Evolutionary conservation across 2,329 filamentous ascomycete species (phyloP).

Genomic region (Harringtonia aguacate): DNA sequence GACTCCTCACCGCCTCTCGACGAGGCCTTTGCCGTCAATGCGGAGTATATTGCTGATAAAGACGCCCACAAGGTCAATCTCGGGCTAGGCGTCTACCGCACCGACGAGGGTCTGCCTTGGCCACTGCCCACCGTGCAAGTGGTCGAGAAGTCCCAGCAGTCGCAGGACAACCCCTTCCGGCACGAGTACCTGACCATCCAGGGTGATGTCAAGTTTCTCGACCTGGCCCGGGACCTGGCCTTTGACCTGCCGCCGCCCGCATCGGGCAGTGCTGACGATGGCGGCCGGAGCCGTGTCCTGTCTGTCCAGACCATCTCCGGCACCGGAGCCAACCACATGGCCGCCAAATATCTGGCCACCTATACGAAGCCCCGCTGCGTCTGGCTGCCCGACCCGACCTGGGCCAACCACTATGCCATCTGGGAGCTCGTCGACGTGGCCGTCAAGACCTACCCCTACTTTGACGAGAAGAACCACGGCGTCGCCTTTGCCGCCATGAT

Average conservation of each 20-base stretch:
- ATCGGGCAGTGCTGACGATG: slow-evolving; percentile 29
- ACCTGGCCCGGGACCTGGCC: slow-evolving; percentile 81
- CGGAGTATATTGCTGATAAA: slow-evolving; percentile 71
- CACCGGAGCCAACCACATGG: slow-evolving; percentile 88
- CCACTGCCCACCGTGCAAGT: slow-evolving; percentile 80
- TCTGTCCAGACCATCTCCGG: slow-evolving; percentile 93
- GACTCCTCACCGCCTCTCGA: neutral
- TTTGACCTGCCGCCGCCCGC: slow-evolving; percentile 71
- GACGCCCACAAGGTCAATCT: slow-evolving; percentile 78
- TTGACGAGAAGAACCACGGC: slow-evolving; percentile 74
- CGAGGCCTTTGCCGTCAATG: slow-evolving; percentile 66
- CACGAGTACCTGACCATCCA: slow-evolving; percentile 98
- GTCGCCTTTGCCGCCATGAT: slow-evolving; percentile 90
- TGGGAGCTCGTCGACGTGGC: slow-evolving; percentile 78
- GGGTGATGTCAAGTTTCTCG: slow-evolving; percentile 73
- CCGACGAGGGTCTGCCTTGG: slow-evolving; percentile 93
- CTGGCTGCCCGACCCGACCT: slow-evolving; percentile 91
- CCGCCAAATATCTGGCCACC: slow-evolving; percentile 81
- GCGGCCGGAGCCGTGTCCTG: slow-evolving; percentile 62
- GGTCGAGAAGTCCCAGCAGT: slow-evolving; percentile 3
- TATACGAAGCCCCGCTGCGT: slow-evolving; percentile 73
- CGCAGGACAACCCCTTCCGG: slow-evolving; percentile 2
- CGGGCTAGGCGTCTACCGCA: slow-evolving; percentile 84
- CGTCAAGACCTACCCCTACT: slow-evolving; percentile 84
- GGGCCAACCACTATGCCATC: slow-evolving; percentile 98